A percentile compares a stretch with the other conserved stretches of the same genome.
Evolutionary conservation across 768 basidiomycete species (phyloP).

Genomic region (Collybiopsis confluens): DNA sequence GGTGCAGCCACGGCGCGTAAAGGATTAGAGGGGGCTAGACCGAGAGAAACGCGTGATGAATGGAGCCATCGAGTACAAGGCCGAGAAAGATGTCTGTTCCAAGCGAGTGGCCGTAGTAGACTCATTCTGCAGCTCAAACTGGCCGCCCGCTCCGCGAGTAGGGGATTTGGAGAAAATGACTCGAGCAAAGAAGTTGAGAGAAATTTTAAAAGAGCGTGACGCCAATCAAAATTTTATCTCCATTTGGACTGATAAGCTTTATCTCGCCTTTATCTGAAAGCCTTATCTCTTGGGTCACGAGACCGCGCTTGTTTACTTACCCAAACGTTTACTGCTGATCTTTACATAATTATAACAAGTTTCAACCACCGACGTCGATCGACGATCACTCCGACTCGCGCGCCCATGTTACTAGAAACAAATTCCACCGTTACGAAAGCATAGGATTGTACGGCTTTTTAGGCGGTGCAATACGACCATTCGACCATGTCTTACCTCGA

Average conservation of each 20-base stretch:
- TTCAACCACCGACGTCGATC: no score
- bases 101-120: constrained; percentile 10
- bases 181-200: neutral
- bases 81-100: constrained; percentile 29
- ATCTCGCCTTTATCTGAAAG: neutral
- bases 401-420: no score
- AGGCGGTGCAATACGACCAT: no score
- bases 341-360: no score
- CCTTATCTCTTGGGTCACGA: no score
- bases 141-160: neutral
- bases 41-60: constrained; percentile 28
- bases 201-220: neutral
- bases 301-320: no score
- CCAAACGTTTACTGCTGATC: no score
- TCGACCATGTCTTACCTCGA: no score
- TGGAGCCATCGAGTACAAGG: constrained; percentile 48
- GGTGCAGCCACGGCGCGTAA: constrained; percentile 69
- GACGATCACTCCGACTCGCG: no score
- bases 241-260: neutral
- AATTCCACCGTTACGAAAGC: no score
- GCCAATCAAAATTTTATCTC: neutral
- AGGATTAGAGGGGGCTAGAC: constrained; percentile 41
- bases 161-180: neutral
- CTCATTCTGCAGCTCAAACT: constrained; percentile 3
- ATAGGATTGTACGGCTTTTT: no score